phyloP scores from a whole-genome alignment of 345 rosid genomes.

The Excoecaria cochinchinensis region DNA sequence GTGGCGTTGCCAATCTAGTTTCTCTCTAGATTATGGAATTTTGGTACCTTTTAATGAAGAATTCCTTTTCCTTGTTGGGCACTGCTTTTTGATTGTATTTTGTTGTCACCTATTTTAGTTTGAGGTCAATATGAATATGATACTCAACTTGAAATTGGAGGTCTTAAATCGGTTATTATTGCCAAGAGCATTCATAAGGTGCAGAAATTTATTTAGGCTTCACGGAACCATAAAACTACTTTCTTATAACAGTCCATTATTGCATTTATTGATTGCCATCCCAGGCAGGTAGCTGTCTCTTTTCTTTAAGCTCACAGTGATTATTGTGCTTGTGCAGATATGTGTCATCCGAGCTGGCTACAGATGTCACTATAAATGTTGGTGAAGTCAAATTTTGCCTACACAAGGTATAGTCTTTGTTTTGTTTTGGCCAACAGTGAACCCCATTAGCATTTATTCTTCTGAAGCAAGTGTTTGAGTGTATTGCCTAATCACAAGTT shows the following conservation, averaged over 20 bases:
- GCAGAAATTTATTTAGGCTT: neutral
- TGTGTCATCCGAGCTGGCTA: conserved; percentile 65
- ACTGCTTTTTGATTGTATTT: no score
- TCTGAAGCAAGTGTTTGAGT: neutral
- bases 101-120: no score
- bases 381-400: conserved; percentile 80
- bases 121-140: no score
- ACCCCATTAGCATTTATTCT: neutral
- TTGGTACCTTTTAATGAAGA: neutral
- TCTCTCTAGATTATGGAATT: neutral
- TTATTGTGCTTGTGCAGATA: conserved; percentile 47
- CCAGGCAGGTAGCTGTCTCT: neutral
- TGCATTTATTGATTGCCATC: conserved; percentile 19
- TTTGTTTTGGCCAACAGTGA: neutral
- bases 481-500: neutral
- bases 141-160: no score
- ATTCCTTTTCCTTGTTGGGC: neutral
- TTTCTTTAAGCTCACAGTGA: conserved; percentile 18
- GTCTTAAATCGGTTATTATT: neutral
- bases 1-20: neutral
- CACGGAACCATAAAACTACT: neutral
- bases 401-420: conserved; percentile 58
- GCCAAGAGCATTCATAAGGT: neutral
- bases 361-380: conserved; percentile 66
- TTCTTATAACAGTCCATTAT: neutral